Percentiles rank a stretch among this genome's conserved stretches.
phyloP scores from a whole-genome alignment of 2,329 filamentous ascomycete genomes.

The Fusarium succisae region DNA sequence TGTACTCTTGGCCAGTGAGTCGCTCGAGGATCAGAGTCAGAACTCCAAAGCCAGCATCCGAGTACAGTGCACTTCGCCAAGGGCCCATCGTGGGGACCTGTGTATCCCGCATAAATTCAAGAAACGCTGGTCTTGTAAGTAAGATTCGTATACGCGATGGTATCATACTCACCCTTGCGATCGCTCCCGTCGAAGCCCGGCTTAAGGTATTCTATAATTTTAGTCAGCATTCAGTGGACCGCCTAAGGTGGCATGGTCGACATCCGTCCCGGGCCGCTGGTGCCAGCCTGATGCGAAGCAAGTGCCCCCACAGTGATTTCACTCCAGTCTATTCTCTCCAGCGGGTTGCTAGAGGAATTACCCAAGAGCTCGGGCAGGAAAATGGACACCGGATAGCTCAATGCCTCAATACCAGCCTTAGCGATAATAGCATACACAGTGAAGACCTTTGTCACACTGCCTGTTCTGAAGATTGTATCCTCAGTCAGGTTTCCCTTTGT shows the following conservation, averaged over 20 bases:
- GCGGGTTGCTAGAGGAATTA: not conserved
- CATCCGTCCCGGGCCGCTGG: constrained; percentile 12
- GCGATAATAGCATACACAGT: constrained; percentile 27
- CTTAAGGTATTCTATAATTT: not conserved
- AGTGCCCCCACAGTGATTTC: constrained; percentile 34
- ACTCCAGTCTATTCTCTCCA: constrained; percentile 22
- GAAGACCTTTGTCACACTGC: constrained; percentile 32
- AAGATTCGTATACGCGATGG: fast-evolving
- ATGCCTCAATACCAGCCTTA: constrained; percentile 26
- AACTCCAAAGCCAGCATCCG: constrained; percentile 32
- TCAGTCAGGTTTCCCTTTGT: constrained; percentile 30
- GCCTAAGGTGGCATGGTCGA: fast-evolving
- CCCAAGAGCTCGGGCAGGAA: constrained; percentile 32
- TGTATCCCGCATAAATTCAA: constrained; percentile 13
- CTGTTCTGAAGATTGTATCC: constrained; percentile 9
- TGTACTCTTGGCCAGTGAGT: constrained; percentile 12
- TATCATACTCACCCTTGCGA: not conserved
- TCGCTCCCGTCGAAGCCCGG: fast-evolving
- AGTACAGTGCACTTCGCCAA: constrained; percentile 33
- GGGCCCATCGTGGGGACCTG: constrained; percentile 20
- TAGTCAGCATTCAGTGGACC: not conserved
- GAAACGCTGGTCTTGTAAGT: not conserved
- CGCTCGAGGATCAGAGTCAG: constrained; percentile 24
- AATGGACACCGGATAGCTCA: constrained; percentile 24
- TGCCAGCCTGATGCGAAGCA: constrained; percentile 30